phyloP scores from a whole-genome alignment of 805 yeast species.

The Yarrowia divulgata region DNA sequence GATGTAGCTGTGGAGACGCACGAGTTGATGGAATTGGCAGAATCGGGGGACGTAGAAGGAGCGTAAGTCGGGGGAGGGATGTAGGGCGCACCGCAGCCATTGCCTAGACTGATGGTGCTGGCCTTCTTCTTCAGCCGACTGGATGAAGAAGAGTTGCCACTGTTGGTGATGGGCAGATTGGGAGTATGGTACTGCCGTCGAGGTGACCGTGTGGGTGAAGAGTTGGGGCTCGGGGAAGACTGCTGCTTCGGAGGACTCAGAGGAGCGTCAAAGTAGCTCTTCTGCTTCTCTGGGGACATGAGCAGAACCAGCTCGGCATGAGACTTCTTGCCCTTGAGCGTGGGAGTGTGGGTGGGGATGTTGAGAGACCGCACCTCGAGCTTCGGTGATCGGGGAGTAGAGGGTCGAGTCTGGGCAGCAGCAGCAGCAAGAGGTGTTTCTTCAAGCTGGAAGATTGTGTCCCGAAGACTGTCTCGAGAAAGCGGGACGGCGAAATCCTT shows the following conservation, averaged over 20 bases:
- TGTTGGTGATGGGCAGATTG: conserved; percentile 33
- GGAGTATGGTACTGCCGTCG: conserved; percentile 35
- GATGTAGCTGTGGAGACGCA: conserved; percentile 27
- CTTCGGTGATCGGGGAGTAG: conserved; percentile 20
- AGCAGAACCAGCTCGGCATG: conserved; percentile 36
- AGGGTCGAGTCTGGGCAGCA: not conserved
- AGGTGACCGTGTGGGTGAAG: conserved; percentile 11
- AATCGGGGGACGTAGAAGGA: conserved; percentile 38
- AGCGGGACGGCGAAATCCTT: not conserved
- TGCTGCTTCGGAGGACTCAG: conserved; percentile 38
- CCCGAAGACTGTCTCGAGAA: conserved; percentile 13
- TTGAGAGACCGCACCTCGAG: conserved; percentile 20
- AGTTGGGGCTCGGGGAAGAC: conserved; percentile 6
- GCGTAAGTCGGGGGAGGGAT: conserved; percentile 18
- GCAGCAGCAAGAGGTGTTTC: not conserved
- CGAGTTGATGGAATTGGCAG: conserved; percentile 38
- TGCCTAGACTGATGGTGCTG: conserved; percentile 5
- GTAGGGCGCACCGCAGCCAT: not conserved
- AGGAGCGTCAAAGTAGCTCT: conserved; percentile 24
- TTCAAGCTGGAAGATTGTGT: conserved; percentile 20
- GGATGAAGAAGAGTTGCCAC: conserved; percentile 7
- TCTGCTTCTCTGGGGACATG: conserved; percentile 37
- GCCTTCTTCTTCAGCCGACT: conserved; percentile 33
- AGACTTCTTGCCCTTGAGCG: conserved; percentile 32
- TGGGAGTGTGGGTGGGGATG: conserved; percentile 27